Evolutionary conservation across 306 rosid genomes (phyloP), one percentile per base, ranked within the genome.

Genomic region (Pterocarpus santalinus): DNA sequence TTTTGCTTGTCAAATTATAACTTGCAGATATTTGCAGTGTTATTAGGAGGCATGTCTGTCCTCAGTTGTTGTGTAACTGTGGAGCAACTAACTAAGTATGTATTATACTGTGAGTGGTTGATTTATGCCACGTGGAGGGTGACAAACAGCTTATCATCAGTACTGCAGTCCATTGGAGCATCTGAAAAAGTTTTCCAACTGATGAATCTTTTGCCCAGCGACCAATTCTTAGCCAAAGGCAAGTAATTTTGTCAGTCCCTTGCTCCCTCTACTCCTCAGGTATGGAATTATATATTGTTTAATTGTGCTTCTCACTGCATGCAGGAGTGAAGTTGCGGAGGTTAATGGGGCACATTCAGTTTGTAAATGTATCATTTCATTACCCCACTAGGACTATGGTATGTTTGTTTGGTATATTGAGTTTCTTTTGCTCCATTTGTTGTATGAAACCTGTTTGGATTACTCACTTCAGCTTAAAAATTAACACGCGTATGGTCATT

Each of bases 41-140:
- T 89, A 33, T 75, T 91, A 33, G 97, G 91, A 79, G 95, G 97
- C 49, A 78, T 88, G 77, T 90, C 90, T 17, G 57, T 87, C 71
- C 73, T 88, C 68, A 55, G 81, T 62, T 86, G 92, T 76, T 58
- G 56, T 85, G 82, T 88, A 51, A 86, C 92, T 28, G 67, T 84
- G 34, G 98, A 91, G 87, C 92, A 94, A 86, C 95, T 94, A 72
- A 91, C 92, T n/a, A 90, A 89, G 90, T 94, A 89, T 82, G 90
- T 94, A 51, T 77, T 91, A 64, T 94, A 94, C 90, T 89, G 97
- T 69, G 98, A 94, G 83, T 94, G 97, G 98, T 81, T 94, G 87
- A 91, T 91, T 77, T 94, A 85, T 84, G 94, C 98, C n/a, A 83
- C 97, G 68, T 90, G 97, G 94, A 89, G 97, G 91, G 82, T 90